Base-by-base conservation (phyloP, 257 asterid genomes). In the Salvia splendens region DNA sequence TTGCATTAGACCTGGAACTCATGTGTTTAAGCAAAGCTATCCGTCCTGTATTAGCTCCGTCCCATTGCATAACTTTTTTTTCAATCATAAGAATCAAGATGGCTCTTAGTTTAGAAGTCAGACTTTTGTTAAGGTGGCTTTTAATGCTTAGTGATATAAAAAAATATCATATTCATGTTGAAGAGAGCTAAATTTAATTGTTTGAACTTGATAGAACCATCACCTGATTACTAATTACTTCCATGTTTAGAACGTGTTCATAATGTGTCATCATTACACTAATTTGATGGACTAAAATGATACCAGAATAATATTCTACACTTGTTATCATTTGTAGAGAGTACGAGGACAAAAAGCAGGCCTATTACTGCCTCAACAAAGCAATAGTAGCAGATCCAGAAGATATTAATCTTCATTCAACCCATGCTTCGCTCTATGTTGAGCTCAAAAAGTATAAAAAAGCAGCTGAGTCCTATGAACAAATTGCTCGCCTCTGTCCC, bases 331-430 rank as follows among this genome's bases (percentile, higher is more conserved):
- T 48, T 24, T 78, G 67, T 77, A 86, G 93, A 67, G 91, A 89
- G 75, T 78, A 65, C 64, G 91, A 89, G 67, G 75, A 89, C 81
- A 84, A 67, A 52, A 78, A 81, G 72, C 93, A 85, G 76, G 92
- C 94, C 65, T 80, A 78, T 17, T 89, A 87, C 72, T 84, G 92
- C 72, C 89, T 89, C 61, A 77, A 70, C 65, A 89, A 84, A 82
- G 97, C 97, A 57, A 82, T 89, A 74, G 64, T 78, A 74, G 97
- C 94, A 67, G 93, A 87, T 73, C 95, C 97, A 4, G 79, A 82
- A 76, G 96, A 89, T 77, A 69, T 78, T 65, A 79, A 68, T 67
- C 87, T 89, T 69, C 85, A 65, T 74, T 78, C 69, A 72, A 79
- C 75, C 57, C 91, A 91, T 55, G 97, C 97, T 38, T 82, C 85